Evolutionary conservation across 306 rosid genomes (phyloP).

Genomic region (Cucumis cinereus): DNA sequence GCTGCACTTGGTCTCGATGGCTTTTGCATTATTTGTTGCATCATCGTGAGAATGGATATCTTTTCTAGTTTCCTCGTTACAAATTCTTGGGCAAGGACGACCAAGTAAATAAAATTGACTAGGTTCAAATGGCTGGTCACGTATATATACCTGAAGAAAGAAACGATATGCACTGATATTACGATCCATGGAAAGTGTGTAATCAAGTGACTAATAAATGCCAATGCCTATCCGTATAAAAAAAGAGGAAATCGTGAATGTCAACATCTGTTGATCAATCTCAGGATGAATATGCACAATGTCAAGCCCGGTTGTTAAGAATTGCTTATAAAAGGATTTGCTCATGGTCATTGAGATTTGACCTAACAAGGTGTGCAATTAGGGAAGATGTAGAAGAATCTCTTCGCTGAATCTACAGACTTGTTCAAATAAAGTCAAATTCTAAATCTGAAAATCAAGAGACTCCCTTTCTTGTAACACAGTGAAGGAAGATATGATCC

Average conservation of each 20-base stretch:
- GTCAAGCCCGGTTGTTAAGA: not conserved
- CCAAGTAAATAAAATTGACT: constrained; percentile 66
- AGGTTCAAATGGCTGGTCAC: constrained; percentile 71
- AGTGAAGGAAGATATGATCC: no score
- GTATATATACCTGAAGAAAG: constrained; percentile 58
- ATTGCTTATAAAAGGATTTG: not conserved
- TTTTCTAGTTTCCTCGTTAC: constrained; percentile 40
- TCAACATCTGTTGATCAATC: not conserved
- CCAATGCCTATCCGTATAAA: not conserved
- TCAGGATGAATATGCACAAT: not conserved
- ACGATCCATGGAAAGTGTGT: not conserved
- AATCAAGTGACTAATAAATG: not conserved
- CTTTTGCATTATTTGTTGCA: constrained; percentile 14
- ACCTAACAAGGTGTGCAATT: not conserved
- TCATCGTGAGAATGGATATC: constrained; percentile 30
- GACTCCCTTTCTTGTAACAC: no score
- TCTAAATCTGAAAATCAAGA: not conserved
- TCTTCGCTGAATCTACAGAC: not conserved
- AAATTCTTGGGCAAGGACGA: constrained; percentile 53
- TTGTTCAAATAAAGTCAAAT: not conserved
- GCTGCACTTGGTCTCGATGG: constrained; percentile 39
- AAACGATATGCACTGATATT: not conserved
- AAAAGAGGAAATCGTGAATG: not conserved
- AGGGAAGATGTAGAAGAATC: not conserved
- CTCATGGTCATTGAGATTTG: not conserved